Base-by-base conservation (phyloP, 2,329 filamentous ascomycete species). In the Colletotrichum kahawae region DNA sequence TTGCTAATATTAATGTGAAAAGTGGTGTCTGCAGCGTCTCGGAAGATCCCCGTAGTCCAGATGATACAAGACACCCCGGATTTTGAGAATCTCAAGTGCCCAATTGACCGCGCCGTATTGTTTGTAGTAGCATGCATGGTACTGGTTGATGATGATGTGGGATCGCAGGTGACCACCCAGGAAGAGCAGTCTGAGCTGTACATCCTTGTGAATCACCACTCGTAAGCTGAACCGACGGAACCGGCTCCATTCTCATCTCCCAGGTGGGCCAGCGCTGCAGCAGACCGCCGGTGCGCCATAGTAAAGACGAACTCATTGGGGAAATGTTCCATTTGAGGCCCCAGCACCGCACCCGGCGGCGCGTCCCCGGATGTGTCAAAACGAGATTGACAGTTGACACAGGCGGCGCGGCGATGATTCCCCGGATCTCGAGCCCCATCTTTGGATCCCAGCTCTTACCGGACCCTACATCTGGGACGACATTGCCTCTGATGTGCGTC, bases 161-260 rank as follows among this genome's bases (percentile, higher is more conserved):
- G 69, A 75, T 67, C 36, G 56, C 72, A 64, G 56, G 56, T 72
- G 72, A 64, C 72, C 72, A 75, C 33, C 34, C 34, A 36, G n/a
- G 57, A 67, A 48, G 21, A 48, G 56, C 21, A 64, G 48, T 51
- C 56, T 68, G 57, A 43, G 21, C 63, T 67, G 57, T 29, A 1
- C 57, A 72, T 64, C 57, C 54, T 59, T 73, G 56, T 16, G 34
- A n/a, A 63, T 10, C 56, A 48, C 54, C 56, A 43, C n/a, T 56
- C 13, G 24, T 38, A 29, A 33, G 31, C 10, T n/a, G 5, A 67
- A 36, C 31, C 51, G 63, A 66, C 29, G 10, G 27, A 57, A 27
- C 9, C 27, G 33, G 34, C 21, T 59, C 27, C 57, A 64, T 57
- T 73, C 63, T 73, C 68, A 71, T 62, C 54, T 36, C 33, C 34